Conservation (phyloP, 148 eudicot genomes). For the Amaranthus palmeri region DNA sequence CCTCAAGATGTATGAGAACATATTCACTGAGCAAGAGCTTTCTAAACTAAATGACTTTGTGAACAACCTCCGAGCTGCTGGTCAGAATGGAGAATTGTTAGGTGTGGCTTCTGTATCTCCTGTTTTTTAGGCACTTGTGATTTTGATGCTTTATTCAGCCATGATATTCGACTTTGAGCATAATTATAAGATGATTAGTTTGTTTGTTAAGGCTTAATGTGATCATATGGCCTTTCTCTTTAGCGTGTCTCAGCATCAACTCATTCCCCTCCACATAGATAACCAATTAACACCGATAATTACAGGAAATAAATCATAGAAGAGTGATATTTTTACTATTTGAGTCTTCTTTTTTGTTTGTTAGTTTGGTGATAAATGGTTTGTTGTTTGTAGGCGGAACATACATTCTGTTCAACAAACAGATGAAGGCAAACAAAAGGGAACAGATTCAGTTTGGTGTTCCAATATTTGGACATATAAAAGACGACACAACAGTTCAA, state of each 20-base stretch:
- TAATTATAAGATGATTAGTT: too few relatives aligned
- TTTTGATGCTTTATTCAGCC: too few relatives aligned
- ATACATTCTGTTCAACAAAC: slow-evolving; percentile 77
- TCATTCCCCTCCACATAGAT: too few relatives aligned
- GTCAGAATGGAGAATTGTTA: slow-evolving; percentile 85
- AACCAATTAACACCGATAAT: too few relatives aligned
- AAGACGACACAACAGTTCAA: slow-evolving; percentile 48
- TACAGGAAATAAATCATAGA: too few relatives aligned
- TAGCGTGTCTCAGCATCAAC: too few relatives aligned
- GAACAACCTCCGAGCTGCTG: slow-evolving; percentile 74
- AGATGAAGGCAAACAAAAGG: slow-evolving; percentile 74
- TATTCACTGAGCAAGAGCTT: slow-evolving; percentile 67
- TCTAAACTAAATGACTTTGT: slow-evolving; percentile 59
- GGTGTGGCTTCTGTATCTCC: slow-evolving; percentile 34
- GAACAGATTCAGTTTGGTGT: slow-evolving; percentile 90
- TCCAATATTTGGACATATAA: slow-evolving; percentile 66
- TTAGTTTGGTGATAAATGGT: neutral
- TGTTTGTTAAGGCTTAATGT: too few relatives aligned
- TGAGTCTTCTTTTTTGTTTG: neutral
- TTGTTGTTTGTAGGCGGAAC: slow-evolving; percentile 62
- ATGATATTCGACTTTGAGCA: too few relatives aligned
- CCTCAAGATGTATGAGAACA: slow-evolving; percentile 79
- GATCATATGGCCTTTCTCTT: too few relatives aligned
- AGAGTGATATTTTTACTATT: too few relatives aligned
- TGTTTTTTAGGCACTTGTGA: too few relatives aligned